Evolutionary conservation across 2,329 filamentous ascomycete genomes (phyloP).

Genomic region (Fusarium sp.): DNA sequence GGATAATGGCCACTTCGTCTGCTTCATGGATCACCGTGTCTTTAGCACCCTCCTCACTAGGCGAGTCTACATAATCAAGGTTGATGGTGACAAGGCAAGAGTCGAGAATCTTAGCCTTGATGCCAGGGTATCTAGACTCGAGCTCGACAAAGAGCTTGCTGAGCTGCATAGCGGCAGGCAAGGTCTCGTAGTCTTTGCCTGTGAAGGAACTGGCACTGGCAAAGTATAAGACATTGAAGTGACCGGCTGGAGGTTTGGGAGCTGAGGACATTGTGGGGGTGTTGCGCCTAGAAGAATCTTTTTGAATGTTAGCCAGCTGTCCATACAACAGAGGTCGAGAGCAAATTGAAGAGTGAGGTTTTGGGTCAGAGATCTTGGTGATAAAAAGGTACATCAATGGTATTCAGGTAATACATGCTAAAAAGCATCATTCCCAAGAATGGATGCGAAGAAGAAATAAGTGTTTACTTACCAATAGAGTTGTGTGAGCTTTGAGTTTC

Average conservation of each 20-base stretch:
- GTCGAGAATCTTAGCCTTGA: constrained; percentile 75
- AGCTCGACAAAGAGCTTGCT: constrained; percentile 74
- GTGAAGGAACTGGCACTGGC: constrained; percentile 80
- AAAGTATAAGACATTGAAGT: constrained; percentile 87
- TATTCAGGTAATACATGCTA: constrained; percentile 72
- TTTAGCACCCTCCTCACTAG: constrained; percentile 57
- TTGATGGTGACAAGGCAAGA: constrained; percentile 85
- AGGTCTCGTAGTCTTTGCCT: constrained; percentile 72
- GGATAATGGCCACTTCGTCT: constrained; percentile 89
- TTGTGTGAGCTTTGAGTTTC: constrained; percentile 23
- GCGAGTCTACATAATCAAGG: constrained; percentile 81
- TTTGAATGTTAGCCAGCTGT: constrained; percentile 41
- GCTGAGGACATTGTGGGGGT: constrained; percentile 52
- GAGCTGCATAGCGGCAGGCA: constrained; percentile 76
- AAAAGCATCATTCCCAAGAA: constrained; percentile 63
- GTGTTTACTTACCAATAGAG: constrained; percentile 53
- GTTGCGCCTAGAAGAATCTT: constrained; percentile 23
- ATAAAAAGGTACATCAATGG: constrained; percentile 70
- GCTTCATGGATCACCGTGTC: constrained; percentile 72
- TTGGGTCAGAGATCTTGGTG: constrained; percentile 79
- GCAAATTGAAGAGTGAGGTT: constrained; percentile 40
- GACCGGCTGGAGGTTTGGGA: constrained; percentile 67
- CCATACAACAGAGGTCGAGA: constrained; percentile 1
- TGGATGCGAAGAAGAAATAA: constrained; percentile 6
- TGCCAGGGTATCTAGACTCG: constrained; percentile 77